Conservation (phyloP, 2,329 filamentous ascomycete genomes). For the Apiospora hydei region DNA sequence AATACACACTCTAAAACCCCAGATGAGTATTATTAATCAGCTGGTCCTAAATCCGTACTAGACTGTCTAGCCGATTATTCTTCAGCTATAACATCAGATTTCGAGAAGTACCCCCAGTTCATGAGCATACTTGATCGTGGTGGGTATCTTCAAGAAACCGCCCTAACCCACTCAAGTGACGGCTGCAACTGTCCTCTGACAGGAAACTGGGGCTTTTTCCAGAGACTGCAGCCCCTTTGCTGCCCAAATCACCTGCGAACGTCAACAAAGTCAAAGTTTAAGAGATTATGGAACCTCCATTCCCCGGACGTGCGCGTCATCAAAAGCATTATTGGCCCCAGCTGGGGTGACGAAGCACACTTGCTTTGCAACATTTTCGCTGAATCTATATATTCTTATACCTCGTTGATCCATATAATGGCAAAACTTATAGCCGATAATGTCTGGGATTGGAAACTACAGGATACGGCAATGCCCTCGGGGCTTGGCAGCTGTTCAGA, state of each 20-base stretch:
- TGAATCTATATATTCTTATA: rapidly evolving
- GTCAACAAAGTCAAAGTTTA: background rate
- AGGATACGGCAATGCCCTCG: too few relatives aligned
- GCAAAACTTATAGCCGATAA: background rate
- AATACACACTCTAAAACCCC: too few relatives aligned
- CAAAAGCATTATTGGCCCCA: background rate
- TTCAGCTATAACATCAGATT: too few relatives aligned
- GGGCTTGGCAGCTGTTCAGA: too few relatives aligned
- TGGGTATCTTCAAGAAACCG: background rate
- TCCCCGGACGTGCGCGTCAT: background rate
- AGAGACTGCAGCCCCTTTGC: background rate
- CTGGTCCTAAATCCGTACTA: too few relatives aligned
- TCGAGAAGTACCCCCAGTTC: background rate
- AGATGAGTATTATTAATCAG: too few relatives aligned
- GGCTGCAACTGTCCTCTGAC: background rate
- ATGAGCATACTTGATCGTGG: background rate
- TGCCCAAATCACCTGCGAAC: background rate
- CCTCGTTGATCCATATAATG: background rate
- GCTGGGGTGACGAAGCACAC: background rate
- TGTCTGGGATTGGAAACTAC: too few relatives aligned
- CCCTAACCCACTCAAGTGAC: background rate
- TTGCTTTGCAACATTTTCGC: background rate
- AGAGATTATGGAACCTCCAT: rapidly evolving
- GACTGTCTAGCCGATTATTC: too few relatives aligned
- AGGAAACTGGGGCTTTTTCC: background rate